Base-by-base conservation (phyloP, 163 green algal species). In the Prototheca stagnorum region DNA sequence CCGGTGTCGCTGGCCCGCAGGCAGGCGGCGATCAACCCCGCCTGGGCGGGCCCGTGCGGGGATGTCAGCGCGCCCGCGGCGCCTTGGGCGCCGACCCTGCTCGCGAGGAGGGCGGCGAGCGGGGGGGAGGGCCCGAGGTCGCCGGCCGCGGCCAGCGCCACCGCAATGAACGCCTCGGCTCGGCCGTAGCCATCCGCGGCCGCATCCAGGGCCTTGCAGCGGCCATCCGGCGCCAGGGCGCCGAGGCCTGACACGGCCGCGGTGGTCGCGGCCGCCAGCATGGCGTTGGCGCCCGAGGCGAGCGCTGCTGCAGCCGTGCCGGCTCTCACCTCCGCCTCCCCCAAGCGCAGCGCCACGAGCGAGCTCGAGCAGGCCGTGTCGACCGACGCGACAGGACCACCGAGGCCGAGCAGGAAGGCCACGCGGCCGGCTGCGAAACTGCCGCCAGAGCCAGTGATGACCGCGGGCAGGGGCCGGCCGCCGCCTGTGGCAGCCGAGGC, bases 21-120 rank as follows among this genome's bases (percentile, higher is more conserved):
- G 6, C 75, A 79, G 4, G 44, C 39, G 2, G 42, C 54, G 5
- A 92, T 68, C n/a, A 92, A 65, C 12, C 54, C 57, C 44, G 69
- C 44, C 49, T 85, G 75, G 4, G 72, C 68, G 5, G 67, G 71
- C 16, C 75, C 75, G 36, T 77, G 78, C 4, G 62, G 62, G 4
- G 62, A 51, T 1, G 62, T 71, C 1, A 71, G 29, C 4, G 46
- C 51, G 64, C 64, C 81, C 55, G 72, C 84, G 36, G 77, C 62
- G 6, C 81, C 82, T 49, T 93, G n/a, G n/a, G n/a, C n/a, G n/a
- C n/a, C n/a, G n/a, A n/a, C 82, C 62, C 92, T 77, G 48, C 90
- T 89, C 24, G 85, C 68, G 4, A 67, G 65, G 12, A 42, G 68
- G 8, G 64, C 75, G 9, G 39, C 5, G 17, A 83, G 17, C 17